A percentile compares a stretch with the other conserved stretches of the same genome.
These are phyloP conservation scores for Miamiensis avidus DNA, from an alignment of 169 alveolate genomes.

Conservation along the genomic window DNA sequence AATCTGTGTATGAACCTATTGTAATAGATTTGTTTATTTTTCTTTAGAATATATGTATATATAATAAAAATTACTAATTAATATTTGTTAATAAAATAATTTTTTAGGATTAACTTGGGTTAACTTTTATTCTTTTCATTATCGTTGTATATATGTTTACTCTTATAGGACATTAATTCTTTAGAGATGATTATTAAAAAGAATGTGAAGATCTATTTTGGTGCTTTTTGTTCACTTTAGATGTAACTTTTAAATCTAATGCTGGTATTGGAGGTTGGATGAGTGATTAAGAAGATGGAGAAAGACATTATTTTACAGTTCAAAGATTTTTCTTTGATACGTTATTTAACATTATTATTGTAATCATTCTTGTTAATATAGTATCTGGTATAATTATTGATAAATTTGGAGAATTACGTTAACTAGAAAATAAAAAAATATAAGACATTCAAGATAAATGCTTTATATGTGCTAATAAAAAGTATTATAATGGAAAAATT, in stretches of 20 bases:
- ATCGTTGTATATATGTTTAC: constrained; percentile 47
- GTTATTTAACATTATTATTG: constrained; percentile 51
- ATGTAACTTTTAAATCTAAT: constrained; percentile 44
- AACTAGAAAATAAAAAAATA: constrained; percentile 44
- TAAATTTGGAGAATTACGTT: constrained; percentile 60
- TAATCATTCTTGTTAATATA: constrained; percentile 63
- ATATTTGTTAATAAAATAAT: too few relatives aligned
- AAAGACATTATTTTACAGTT: constrained; percentile 19
- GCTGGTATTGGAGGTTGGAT: constrained; percentile 60
- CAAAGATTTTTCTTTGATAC: constrained; percentile 71
- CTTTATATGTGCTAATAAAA: constrained; percentile 61
- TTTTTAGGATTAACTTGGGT: constrained; percentile 15
- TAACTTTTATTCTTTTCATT: constrained; percentile 44
- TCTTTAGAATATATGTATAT: too few relatives aligned
- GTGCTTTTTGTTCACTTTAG: constrained; percentile 43
- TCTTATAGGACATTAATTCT: constrained; percentile 26
- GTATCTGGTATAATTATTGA: constrained; percentile 69
- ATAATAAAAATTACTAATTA: too few relatives aligned
- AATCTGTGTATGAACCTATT: constrained; percentile 39
- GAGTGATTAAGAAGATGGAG: constrained; percentile 6
- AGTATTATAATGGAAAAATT: constrained; percentile 30
- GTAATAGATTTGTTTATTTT: background rate
- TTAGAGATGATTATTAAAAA: constrained; percentile 4
- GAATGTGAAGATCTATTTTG: constrained; percentile 38
- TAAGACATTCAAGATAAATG: constrained; percentile 64